A percentile compares a stretch with the other conserved stretches of the same genome.
Evolutionary conservation across 768 basidiomycete species (phyloP).

Genomic region (Thelephora ganbajun): DNA sequence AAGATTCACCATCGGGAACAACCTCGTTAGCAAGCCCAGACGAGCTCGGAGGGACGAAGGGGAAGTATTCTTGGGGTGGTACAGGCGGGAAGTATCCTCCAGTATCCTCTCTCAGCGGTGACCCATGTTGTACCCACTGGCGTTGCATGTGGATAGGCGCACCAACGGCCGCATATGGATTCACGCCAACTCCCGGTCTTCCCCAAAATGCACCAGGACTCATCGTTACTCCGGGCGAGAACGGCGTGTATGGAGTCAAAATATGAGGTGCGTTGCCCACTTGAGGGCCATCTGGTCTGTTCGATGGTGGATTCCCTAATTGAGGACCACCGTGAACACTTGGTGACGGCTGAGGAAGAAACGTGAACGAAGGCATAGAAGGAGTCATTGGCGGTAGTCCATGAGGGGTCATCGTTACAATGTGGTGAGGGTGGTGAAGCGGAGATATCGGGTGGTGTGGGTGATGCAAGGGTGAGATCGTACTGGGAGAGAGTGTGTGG

Average conservation of each 20-base stretch:
- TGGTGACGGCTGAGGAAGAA: constrained; percentile 42
- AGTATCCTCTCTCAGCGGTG: constrained; percentile 6
- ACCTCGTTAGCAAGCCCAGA: constrained; percentile 19
- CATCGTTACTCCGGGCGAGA: constrained; percentile 64
- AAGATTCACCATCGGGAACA: constrained; percentile 5
- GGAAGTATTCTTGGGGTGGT: constrained; percentile 27
- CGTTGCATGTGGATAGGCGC: constrained; percentile 31
- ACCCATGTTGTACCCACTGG: constrained; percentile 4
- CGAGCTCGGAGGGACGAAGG: constrained; percentile 18
- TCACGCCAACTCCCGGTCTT: constrained; percentile 27
- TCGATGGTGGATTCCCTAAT: constrained; percentile 3
- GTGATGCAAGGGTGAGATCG: constrained; percentile 18
- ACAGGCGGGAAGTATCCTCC: constrained; percentile 32
- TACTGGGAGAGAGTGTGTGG: constrained; percentile 21
- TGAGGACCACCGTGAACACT: constrained; percentile 7
- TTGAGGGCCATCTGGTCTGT: constrained; percentile 2
- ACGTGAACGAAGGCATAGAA: constrained; percentile 91
- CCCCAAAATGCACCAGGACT: constrained; percentile 69
- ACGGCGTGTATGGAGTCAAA: constrained; percentile 22
- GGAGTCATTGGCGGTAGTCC: constrained; percentile 92
- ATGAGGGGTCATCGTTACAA: constrained; percentile 45
- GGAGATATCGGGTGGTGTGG: constrained; percentile 20
- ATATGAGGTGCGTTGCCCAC: constrained; percentile 10
- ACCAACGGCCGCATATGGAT: constrained; percentile 40
- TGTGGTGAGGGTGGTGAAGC: constrained; percentile 24